Percentiles rank a stretch among this genome's conserved stretches.
These are phyloP conservation scores for Flaveria brownii DNA, from an alignment of 129 eudicot genomes.

Conservation along the genomic window DNA sequence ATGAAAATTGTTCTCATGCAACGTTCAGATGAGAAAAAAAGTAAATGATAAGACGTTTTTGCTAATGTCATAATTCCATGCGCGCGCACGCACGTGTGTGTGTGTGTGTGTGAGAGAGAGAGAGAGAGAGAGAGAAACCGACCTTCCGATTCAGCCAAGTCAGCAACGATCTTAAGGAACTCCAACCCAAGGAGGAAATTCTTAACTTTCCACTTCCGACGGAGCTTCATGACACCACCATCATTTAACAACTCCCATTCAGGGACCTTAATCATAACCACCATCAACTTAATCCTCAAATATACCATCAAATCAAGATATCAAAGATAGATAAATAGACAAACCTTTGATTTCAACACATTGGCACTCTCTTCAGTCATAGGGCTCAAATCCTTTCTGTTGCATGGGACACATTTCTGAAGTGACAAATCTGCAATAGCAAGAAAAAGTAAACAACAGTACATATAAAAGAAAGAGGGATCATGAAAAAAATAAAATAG, in stretches of 20 bases:
- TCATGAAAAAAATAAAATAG: neutral
- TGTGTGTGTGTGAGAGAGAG: too few species aligned
- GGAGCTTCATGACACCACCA: constrained; percentile 64
- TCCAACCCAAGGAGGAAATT: constrained; percentile 80
- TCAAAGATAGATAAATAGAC: neutral
- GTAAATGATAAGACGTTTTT: too few species aligned
- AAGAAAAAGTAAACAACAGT: constrained; percentile 9
- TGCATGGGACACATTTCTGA: constrained; percentile 87
- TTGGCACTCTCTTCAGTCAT: constrained; percentile 71
- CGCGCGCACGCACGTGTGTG: neutral
- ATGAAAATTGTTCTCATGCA: neutral
- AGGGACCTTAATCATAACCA: constrained; percentile 56
- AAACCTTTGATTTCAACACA: constrained; percentile 54
- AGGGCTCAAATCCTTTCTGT: constrained; percentile 65
- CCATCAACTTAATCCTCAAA: neutral
- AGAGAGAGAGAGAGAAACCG: constrained; percentile 25
- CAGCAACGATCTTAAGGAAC: constrained; percentile 69
- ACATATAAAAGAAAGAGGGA: neutral
- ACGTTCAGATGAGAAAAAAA: too few species aligned
- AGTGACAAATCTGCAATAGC: constrained; percentile 58
- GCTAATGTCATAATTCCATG: neutral
- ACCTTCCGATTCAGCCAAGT: constrained; percentile 96
- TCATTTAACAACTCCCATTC: constrained; percentile 77
- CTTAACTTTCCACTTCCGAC: constrained; percentile 84
- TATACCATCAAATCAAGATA: neutral